Evolutionary conservation across 202 grass and related monocot genomes (phyloP).

Genomic region (Eragrostis tef): DNA sequence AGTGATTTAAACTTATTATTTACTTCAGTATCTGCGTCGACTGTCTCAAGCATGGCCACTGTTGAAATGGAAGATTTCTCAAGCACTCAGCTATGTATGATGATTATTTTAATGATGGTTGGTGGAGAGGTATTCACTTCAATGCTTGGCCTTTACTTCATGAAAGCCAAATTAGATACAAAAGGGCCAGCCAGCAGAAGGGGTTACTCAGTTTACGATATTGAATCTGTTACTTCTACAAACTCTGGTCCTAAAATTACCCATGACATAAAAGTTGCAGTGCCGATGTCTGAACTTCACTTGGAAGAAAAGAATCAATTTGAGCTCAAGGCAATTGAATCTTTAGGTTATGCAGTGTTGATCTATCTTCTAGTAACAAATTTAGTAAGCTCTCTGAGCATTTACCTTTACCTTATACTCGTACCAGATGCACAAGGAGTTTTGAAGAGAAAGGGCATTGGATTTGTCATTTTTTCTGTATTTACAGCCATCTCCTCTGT

Average conservation of each 20-base stretch:
- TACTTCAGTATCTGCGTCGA: conserved; percentile 67
- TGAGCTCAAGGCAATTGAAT: conserved; percentile 45
- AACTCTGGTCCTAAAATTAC: conserved; percentile 15
- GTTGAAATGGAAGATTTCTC: conserved; percentile 86
- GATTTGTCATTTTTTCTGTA: conserved; percentile 58
- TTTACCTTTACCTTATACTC: conserved; percentile 62
- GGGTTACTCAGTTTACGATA: conserved; percentile 36
- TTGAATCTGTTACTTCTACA: conserved; percentile 45
- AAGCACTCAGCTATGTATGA: conserved; percentile 58
- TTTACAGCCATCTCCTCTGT: conserved; percentile 72
- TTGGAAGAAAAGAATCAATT: conserved; percentile 33
- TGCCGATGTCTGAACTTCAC: neutral
- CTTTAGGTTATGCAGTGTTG: conserved; percentile 54
- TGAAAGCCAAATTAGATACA: conserved; percentile 38
- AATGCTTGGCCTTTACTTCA: conserved; percentile 59
- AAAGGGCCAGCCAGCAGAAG: conserved; percentile 35
- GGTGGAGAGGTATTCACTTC: conserved; percentile 73
- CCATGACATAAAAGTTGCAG: neutral
- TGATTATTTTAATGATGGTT: conserved; percentile 67
- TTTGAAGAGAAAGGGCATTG: conserved; percentile 58
- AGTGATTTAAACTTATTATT: conserved; percentile 67
- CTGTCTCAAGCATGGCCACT: conserved; percentile 75
- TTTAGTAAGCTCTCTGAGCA: conserved; percentile 48
- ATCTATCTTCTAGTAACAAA: conserved; percentile 58
- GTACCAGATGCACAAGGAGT: conserved; percentile 53